These are phyloP conservation scores for Cicer yamashitae DNA, from an alignment of 306 rosid genomes.

Conservation along the genomic window DNA sequence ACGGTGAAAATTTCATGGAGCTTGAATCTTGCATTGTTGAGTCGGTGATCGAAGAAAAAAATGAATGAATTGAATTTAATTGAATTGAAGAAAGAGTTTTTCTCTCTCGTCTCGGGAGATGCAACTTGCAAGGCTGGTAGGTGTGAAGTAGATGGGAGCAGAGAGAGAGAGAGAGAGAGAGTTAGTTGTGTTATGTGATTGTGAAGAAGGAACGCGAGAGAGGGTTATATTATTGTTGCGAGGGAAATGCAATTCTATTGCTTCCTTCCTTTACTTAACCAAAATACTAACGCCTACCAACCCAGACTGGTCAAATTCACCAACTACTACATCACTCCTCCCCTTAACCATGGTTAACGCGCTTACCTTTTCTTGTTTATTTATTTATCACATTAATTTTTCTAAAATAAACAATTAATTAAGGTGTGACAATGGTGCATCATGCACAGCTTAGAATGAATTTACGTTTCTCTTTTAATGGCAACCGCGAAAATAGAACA, in stretches of 20 bases:
- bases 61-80: not conserved
- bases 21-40: conserved; percentile 63
- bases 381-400: not conserved
- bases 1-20: conserved; percentile 81
- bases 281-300: conserved; percentile 65
- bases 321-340: conserved; percentile 40
- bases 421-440: too few relatives aligned
- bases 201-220: not conserved
- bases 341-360: conserved; percentile 50
- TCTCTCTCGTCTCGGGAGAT: conserved; percentile 2
- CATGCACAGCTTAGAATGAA: too few relatives aligned
- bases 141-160: conserved; percentile 51
- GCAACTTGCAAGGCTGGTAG: conserved; percentile 16
- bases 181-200: too few relatives aligned
- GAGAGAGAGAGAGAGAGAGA: conserved; percentile 14
- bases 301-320: conserved; percentile 73
- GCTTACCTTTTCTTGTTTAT: not conserved
- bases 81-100: conserved; percentile 19
- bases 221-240: conserved; percentile 46
- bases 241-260: conserved; percentile 27
- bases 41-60: not conserved
- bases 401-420: too few relatives aligned
- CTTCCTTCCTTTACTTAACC: not conserved
- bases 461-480: too few relatives aligned
- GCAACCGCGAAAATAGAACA: too few relatives aligned